Conservation (phyloP, 192 early-diverging fungal genomes). For the Chytriomyces sp. region DNA sequence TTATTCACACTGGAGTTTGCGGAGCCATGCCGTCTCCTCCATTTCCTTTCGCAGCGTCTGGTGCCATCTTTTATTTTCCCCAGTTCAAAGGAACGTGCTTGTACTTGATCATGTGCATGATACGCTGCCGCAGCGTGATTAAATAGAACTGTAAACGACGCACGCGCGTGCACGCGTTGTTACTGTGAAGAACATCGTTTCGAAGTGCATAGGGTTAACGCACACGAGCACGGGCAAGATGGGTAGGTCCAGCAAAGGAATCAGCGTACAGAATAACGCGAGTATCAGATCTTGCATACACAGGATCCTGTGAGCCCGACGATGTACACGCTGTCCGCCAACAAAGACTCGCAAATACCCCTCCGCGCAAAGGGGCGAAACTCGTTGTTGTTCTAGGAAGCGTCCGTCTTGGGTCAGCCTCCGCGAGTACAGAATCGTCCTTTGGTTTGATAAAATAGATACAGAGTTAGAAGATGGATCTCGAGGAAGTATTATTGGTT, state of each 20-base stretch:
- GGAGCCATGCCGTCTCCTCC: no score
- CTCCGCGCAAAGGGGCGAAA: conserved; percentile 96
- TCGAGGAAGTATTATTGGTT: conserved; percentile 74
- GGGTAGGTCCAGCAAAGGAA: conserved; percentile 89
- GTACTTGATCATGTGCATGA: conserved; percentile 97
- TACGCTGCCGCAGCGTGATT: conserved; percentile 91
- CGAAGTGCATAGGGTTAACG: conserved; percentile 2
- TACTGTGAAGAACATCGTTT: background rate
- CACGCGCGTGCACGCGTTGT: background rate
- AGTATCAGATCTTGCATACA: conserved; percentile 80
- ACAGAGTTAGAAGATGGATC: conserved; percentile 94
- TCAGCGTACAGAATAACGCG: conserved; percentile 83
- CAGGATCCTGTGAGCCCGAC: conserved; percentile 62
- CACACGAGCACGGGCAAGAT: conserved; percentile 96
- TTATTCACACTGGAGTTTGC: no score
- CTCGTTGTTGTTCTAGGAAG: conserved; percentile 83
- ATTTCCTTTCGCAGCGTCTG: background rate
- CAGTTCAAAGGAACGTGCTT: conserved; percentile 58
- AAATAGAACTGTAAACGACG: conserved; percentile 76
- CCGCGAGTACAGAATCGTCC: conserved; percentile 84
- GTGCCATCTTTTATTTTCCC: conserved; percentile 33
- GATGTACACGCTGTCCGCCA: background rate
- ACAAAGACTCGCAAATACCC: conserved; percentile 54
- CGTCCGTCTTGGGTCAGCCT: conserved; percentile 48
- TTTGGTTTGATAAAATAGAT: conserved; percentile 96